phyloP scores from a whole-genome alignment of 2,329 filamentous ascomycete genomes.

The Penicillium sp. region DNA sequence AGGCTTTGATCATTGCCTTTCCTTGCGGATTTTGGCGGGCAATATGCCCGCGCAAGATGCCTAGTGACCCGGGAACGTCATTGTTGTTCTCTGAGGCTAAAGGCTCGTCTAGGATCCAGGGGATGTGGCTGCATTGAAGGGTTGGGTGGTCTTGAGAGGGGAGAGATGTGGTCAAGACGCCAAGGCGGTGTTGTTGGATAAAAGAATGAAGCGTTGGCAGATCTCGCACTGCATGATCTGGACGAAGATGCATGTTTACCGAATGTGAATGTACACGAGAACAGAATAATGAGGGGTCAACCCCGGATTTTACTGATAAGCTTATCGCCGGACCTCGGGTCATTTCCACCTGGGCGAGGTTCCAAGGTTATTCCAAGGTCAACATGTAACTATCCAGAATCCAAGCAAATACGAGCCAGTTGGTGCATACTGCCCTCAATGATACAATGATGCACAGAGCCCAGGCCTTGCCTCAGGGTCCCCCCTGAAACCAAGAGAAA shows the following conservation, averaged over 20 bases:
- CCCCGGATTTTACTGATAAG: constrained; percentile 20
- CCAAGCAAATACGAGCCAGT: too few relatives aligned
- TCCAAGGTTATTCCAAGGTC: background rate
- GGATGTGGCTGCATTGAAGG: constrained; percentile 23
- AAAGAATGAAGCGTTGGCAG: constrained; percentile 21
- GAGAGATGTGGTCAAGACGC: constrained; percentile 20
- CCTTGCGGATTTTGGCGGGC: constrained; percentile 22
- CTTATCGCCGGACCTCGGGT: constrained; percentile 1
- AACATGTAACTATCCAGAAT: background rate
- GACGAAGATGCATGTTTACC: constrained; percentile 23
- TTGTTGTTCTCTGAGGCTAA: background rate
- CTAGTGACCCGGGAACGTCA: background rate
- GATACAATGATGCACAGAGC: too few relatives aligned
- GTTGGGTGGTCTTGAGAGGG: constrained; percentile 15
- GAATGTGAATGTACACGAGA: constrained; percentile 8
- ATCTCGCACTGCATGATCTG: constrained; percentile 18
- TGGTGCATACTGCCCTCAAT: too few relatives aligned
- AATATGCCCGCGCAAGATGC: constrained; percentile 19
- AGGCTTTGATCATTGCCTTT: constrained; percentile 19
- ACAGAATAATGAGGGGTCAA: constrained; percentile 1
- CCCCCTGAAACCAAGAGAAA: too few relatives aligned
- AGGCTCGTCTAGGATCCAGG: constrained; percentile 18
- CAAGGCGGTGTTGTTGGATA: constrained; percentile 21
- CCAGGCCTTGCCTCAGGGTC: too few relatives aligned
- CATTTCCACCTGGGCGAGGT: background rate